Evolutionary conservation across 352 stramenopile species (phyloP), one percentile per base, ranked within the genome.

Genomic region (Phytophthora sojae): DNA sequence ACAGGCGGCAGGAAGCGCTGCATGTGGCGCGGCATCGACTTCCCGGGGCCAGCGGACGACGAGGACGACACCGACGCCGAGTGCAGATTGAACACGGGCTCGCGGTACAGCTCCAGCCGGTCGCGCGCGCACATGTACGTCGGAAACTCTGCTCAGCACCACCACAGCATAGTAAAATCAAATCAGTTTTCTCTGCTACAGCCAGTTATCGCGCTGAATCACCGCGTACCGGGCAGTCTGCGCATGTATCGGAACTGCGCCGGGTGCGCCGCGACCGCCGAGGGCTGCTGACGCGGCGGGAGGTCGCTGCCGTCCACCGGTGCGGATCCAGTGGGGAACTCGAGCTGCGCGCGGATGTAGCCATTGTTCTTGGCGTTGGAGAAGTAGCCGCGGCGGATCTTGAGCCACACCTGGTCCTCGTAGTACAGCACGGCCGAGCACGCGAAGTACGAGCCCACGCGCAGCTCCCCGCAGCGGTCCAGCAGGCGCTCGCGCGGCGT

Each of bases 321-420:
- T n/a, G 19, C 21, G 8, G 64, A 73, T 7, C 51, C 69, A 12
- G 59, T 39, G 4, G 66, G 60, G 9, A 80, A 78, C 12, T 90
- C 82, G 4, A 90, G 81, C 30, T 86, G 68, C 17, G 91, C 86
- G 26, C 86, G 86, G 26, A 94, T 71, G 72, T 91, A 94, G 12
- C 87, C 87, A 68, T 87, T 91, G 56, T 81, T 78, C 55, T 82
- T 80, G 42, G 82, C 77, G 52, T 89, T 94, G 26, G 87, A 93
- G 63, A 94, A 94, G 54, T 81, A 80, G 30, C 87, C 87, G 45
- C 84, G 87, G 30, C 83, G 87, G 73, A 93, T 92, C 62, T 93
- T 89, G 62, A 94, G 81, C 87, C 87, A 94, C 64, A 84, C 78
- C 53, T 91, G 75, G 64, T 89, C 63, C 3, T 83, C 81, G 44